Conservation (phyloP, 2,329 filamentous ascomycete species). For the Cercospora sp. region DNA sequence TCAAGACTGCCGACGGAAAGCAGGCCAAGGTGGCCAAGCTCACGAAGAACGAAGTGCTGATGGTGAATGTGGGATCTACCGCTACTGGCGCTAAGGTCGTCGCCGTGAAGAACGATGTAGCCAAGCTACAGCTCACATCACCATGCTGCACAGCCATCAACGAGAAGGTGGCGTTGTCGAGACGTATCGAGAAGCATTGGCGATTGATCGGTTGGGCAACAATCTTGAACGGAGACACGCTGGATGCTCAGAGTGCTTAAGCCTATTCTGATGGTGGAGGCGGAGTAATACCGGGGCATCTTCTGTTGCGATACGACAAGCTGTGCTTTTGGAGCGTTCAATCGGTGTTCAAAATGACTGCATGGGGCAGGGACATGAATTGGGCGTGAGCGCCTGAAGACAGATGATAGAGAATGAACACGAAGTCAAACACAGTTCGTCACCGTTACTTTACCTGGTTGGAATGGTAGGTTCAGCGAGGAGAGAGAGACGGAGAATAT, state of each 20-base stretch:
- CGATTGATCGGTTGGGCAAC: conserved; percentile 78
- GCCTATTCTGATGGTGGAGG: conserved; percentile 1
- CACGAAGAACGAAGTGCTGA: conserved; percentile 97
- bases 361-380: conserved; percentile 4
- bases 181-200: conserved; percentile 99
- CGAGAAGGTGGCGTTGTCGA: conserved; percentile 93
- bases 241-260: conserved; percentile 22
- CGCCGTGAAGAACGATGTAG: conserved; percentile 95
- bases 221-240: conserved; percentile 30
- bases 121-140: conserved; percentile 85
- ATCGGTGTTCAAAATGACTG: conserved; percentile 14
- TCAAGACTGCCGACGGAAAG: conserved; percentile 97
- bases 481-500: background rate
- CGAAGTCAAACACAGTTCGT: background rate
- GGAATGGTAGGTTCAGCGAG: background rate
- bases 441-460: background rate
- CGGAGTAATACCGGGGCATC: background rate
- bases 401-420: conserved; percentile 13
- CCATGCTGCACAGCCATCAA: conserved; percentile 90
- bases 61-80: conserved; percentile 99
- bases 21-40: conserved; percentile 99
- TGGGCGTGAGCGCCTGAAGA: background rate
- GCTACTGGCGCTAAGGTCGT: conserved; percentile 97
- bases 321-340: conserved; percentile 11
- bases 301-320: background rate